Base-by-base conservation (phyloP, 331 rosid species). In the Saraca asoca region DNA sequence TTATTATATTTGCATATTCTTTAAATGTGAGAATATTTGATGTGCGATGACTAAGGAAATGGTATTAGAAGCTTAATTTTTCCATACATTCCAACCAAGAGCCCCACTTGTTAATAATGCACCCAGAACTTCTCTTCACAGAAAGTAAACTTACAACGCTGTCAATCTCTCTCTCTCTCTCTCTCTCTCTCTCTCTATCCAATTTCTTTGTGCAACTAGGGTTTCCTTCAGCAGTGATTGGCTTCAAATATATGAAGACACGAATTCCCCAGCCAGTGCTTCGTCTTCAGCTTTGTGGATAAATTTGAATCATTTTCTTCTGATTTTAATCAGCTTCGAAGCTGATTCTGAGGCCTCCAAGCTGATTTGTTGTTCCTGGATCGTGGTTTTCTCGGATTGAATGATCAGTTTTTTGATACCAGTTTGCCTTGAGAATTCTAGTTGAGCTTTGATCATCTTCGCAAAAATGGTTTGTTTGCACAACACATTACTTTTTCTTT, bases 21-120 rank as follows among this genome's bases (percentile, higher is more conserved):
- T 65, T 44, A 58, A 55, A 62, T 49, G 65, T 62, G 50, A 64
- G 80, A 79, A 79, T 79, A 74, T 79, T 74, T 79, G 72, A 69
- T 52, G 83, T 64, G 64, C 64, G 52, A 60, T 60, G 74, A 52
- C 74, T 61, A 44, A 24, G 1, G 31, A 24, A 24, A 31, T 64
- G 73, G 70, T 46, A 69, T 74, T 70, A 69, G 62, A 69, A 53
- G 60, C 64, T 58, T 69, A 57, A 58, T 62, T 74, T 78, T 51
- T 44, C 7, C 50, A 34, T 62, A 54, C 73, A 64, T 73, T 79
- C 70, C 74, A 74, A 69, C 58, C 49, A 63, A 46, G 52, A 72
- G 24, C 5, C 75, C 79, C 65, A 61, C 75, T 61, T 61, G 75
- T 67, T 61, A 75, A 52, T 61, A 67, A 75, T 60, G 62, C 68